Base-by-base conservation (phyloP, 2,329 filamentous ascomycete genomes). In the Rutstroemia sp. region DNA sequence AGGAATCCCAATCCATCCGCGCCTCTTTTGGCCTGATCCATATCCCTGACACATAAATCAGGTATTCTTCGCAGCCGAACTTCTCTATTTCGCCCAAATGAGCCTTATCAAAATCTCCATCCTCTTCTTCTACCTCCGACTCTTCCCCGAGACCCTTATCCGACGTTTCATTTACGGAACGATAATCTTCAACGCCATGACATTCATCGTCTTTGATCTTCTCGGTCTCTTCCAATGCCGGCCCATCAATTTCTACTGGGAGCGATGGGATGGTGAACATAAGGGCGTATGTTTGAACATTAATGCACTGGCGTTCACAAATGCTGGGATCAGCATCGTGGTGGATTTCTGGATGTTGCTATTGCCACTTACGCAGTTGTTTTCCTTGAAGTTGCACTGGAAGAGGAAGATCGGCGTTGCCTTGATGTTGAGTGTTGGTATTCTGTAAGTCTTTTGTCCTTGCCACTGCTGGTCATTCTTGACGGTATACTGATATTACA, bases 201-300 rank as follows among this genome's bases (percentile, higher is more conserved):
- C 56, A 16, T 16, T 55, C 17, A 54, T 54, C 6, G 30, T 57
- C 14, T 62, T 63, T 51, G 55, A 57, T 30, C n/a, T 55, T 17
- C n/a, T 56, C 25, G 60, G 45, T 17, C 45, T 58, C 41, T 61
- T 63, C 10, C 74, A 81, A 59, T 82, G 79, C 63, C 67, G 62
- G 2, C 80, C 79, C 0, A 67, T 83, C n/a, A 67, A 67, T 14
- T 76, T 73, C 57, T 78, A 76, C 64, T 84, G 81, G 81, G 71
- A 66, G 0, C 69, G 69, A 34, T 84, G 79, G 78, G 74, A 79
- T 47, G 72, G 73, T 1, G 67, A 73, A 50, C 70, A 74, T 42
- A 4, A 65, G 0, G 80, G 80, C 0, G 67, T 58, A 1, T 84
- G 81, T 60, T 65, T 78, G 23, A 71, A 79, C 59, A 69, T 76